phyloP scores from a whole-genome alignment of 805 yeast species.

The Metschnikowia corniflorae region DNA sequence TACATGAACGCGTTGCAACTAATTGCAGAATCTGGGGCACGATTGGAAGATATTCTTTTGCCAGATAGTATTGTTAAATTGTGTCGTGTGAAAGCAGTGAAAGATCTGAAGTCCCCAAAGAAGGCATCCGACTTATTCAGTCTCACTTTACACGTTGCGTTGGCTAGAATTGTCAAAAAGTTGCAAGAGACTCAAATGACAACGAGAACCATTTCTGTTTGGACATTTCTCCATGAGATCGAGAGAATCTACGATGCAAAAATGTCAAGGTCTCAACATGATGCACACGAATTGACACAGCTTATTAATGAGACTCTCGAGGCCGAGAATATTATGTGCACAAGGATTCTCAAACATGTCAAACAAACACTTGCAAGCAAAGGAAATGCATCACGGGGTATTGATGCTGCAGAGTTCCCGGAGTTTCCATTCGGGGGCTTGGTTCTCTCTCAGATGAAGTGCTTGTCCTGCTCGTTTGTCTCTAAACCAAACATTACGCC shows the following conservation, averaged over 20 bases:
- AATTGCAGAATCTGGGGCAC: conserved; percentile 8
- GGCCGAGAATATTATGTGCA: conserved; percentile 51
- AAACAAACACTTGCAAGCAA: conserved; percentile 9
- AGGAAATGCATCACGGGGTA: conserved; percentile 1
- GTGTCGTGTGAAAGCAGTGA: conserved; percentile 12
- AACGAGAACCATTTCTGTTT: conserved; percentile 59
- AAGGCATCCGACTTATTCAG: conserved; percentile 23
- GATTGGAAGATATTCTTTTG: conserved; percentile 14
- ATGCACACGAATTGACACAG: conserved; percentile 91
- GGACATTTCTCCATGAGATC: conserved; percentile 72
- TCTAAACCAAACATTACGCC: conserved; percentile 58
- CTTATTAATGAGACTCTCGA: conserved; percentile 74
- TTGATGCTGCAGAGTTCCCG: conserved; percentile 39
- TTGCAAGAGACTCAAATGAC: conserved; percentile 61
- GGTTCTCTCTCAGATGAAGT: conserved; percentile 61
- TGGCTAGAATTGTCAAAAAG: conserved; percentile 49
- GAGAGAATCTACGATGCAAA: conserved; percentile 70
- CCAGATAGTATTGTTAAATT: conserved; percentile 18
- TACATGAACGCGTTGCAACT: conserved; percentile 23
- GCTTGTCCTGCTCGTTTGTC: conserved; percentile 60
- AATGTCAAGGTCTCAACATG: conserved; percentile 82
- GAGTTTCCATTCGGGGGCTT: conserved; percentile 73
- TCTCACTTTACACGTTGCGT: conserved; percentile 53
- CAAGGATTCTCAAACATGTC: conserved; percentile 27
- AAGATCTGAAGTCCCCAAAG: conserved; percentile 7